These are phyloP conservation scores for Beta vulgaris DNA, from an alignment of 148 eudicot species.

Conservation along the genomic window DNA sequence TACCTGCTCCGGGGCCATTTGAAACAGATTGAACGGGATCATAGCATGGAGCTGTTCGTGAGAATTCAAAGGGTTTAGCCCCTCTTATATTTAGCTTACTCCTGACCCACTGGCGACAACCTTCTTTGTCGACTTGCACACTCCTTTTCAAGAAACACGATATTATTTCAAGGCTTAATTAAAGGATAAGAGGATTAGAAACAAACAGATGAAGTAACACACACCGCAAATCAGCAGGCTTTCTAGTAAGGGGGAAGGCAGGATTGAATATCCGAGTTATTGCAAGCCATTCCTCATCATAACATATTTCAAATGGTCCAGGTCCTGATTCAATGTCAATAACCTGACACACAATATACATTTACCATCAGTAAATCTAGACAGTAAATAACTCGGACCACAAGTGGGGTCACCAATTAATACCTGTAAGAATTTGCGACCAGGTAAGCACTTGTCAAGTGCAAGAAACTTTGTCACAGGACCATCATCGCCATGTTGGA, in stretches of 20 bases:
- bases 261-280: conserved; percentile 65
- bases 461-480: conserved; percentile 90
- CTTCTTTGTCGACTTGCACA: conserved; percentile 46
- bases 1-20: conserved; percentile 46
- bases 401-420: conserved; percentile 4
- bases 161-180: background rate
- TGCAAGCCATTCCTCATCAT: conserved; percentile 99
- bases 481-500: conserved; percentile 74
- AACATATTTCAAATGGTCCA: conserved; percentile 78
- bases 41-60: conserved; percentile 59
- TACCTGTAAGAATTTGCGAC: conserved; percentile 87
- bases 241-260: conserved; percentile 51
- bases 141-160: conserved; percentile 36
- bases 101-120: conserved; percentile 64
- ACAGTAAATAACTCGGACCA: conserved; percentile 5
- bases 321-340: conserved; percentile 77
- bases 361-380: conserved; percentile 8
- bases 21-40: conserved; percentile 46
- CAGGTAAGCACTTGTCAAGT: conserved; percentile 93
- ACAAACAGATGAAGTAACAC: conserved; percentile 12
- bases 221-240: conserved; percentile 58
- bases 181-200: background rate
- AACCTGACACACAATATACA: conserved; percentile 37
- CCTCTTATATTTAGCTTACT: conserved; percentile 62
- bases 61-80: conserved; percentile 67